Evolutionary conservation across 106 monocot genomes (phyloP).

Genomic region (Triglochin maritima): DNA sequence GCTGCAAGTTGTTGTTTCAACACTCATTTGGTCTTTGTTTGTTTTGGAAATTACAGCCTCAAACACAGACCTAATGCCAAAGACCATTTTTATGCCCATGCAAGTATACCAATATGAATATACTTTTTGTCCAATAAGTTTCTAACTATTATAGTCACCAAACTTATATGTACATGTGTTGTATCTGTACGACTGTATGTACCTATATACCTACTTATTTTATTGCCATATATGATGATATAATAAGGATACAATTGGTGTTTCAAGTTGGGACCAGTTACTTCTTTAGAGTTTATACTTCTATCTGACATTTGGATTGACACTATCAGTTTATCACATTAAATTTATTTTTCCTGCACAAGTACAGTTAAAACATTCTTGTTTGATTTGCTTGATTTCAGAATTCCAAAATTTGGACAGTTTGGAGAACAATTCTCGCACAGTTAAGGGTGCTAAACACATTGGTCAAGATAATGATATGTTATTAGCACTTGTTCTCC

Average conservation of each 20-base stretch:
- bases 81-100: too few species aligned
- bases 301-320: too few species aligned
- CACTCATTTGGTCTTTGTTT: too few species aligned
- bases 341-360: not conserved
- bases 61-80: too few species aligned
- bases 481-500: constrained; percentile 50
- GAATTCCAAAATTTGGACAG: constrained; percentile 56
- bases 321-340: not conserved
- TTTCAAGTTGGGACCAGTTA: not conserved
- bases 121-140: too few species aligned
- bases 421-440: constrained; percentile 81
- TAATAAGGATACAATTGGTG: not conserved
- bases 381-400: constrained; percentile 8
- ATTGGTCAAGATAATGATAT: constrained; percentile 70
- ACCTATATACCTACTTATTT: not conserved
- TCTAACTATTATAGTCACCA: too few species aligned
- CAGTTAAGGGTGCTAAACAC: constrained; percentile 72
- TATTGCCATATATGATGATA: not conserved
- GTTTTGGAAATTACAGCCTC: too few species aligned
- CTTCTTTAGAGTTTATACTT: too few species aligned
- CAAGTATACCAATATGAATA: too few species aligned
- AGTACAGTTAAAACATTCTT: not conserved
- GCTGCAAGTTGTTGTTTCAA: too few species aligned
- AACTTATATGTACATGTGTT: too few species aligned
- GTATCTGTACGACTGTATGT: too few species aligned